phyloP scores from a whole-genome alignment of 2,329 filamentous ascomycete species.

The Aciculosporium take region DNA sequence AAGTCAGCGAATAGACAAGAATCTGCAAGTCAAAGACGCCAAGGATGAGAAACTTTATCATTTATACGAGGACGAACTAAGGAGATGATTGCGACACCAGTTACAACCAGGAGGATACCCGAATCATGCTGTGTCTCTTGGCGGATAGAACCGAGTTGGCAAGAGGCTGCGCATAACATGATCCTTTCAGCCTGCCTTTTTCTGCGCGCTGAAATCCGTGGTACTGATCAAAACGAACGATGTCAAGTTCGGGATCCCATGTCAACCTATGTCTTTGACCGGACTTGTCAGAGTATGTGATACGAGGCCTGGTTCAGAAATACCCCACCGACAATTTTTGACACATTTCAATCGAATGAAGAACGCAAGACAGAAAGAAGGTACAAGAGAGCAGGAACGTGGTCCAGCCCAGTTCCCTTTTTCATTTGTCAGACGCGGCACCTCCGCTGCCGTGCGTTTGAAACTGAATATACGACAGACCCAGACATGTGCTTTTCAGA shows the following conservation, averaged over 20 bases:
- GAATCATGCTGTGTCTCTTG: constrained; percentile 1
- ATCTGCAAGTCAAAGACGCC: not conserved
- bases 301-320: not conserved
- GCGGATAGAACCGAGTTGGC: constrained; percentile 3
- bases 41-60: not conserved
- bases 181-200: too few species aligned
- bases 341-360: not conserved
- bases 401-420: not conserved
- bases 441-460: too few species aligned
- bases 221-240: not conserved
- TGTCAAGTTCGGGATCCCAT: not conserved
- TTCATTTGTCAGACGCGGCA: constrained; percentile 1
- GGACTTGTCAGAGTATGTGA: too few species aligned
- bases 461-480: too few species aligned
- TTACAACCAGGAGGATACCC: not conserved
- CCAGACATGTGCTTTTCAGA: not conserved
- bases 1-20: constrained; percentile 1
- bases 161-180: not conserved
- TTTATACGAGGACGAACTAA: constrained; percentile 1
- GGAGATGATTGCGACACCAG: not conserved
- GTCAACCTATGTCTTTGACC: too few species aligned
- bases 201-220: too few species aligned
- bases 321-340: too few species aligned
- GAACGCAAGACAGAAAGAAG: not conserved
- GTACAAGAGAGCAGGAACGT: not conserved